Base-by-base conservation (phyloP, 371 early-diverging fungal genomes). In the Smittium culicis region DNA sequence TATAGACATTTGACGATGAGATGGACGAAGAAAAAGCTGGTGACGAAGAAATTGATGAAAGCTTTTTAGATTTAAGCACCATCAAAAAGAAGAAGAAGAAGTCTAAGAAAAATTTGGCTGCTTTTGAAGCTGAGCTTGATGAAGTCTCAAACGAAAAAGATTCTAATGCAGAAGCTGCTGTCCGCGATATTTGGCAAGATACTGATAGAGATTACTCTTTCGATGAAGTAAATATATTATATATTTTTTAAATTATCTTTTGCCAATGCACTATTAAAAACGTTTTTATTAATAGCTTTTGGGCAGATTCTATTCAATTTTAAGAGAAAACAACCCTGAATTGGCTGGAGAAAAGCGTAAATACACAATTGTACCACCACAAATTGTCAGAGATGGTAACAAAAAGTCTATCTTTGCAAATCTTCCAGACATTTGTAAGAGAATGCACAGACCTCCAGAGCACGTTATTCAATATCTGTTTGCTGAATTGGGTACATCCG, bases 391-490 rank as follows among this genome's bases (percentile, higher is more conserved):
- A 66, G 99, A 97, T 78, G 96, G 98, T 61, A 88, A 86, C 80
- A 95, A 94, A 83, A 95, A 95, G 82, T 90, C 94, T 25, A 82
- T 87, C 55, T 98, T 98, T 81, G 92, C 90, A 69, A 98, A 98
- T 76, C 83, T 97, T 25, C 84, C 87, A 66, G 97, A 96, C 72
- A 93, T 96, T 68, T 87, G 89, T 77, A 89, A 87, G 74, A 66
- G 66, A 66, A 92, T 98, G 88, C 90, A 92, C 77, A 90, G 99
- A 75, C 85, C 89, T 64, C 89, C 92, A 27, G 96, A 98, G 54
- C 99, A 99, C 82, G 83, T 99, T 35, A 93, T 94, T 74, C 93
- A 95, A 78, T 99, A 88, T 83, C 83, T 99, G 74, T 96, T 93
- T 78, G 89, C 96, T 57, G 99, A 99, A 84, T 85, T 99, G 87